Base-by-base conservation (phyloP, 169 alveolate species). In the Cryptosporidium tyzzeri region DNA sequence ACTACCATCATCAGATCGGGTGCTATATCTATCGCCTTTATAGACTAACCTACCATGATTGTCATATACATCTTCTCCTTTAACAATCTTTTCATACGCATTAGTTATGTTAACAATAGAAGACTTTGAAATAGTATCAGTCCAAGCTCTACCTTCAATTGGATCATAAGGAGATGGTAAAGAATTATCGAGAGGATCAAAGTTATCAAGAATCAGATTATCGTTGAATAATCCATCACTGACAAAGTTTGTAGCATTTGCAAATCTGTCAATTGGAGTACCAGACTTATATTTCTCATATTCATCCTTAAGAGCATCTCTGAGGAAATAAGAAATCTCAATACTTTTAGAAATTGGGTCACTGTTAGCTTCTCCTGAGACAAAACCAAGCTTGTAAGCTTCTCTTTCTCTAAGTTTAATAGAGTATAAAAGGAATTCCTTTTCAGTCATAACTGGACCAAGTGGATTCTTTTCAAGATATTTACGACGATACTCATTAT, bases 391-490 rank as follows among this genome's bases (percentile, higher is more conserved):
- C 18, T 6, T 16, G 18, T 9, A 4, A 26, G 89, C 75, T 23
- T 44, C 73, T 21, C 39, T 59, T 41, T 80, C 89, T n/a, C 73
- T 37, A 39, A 80, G 55, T 16, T 62, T 41, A 23, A 62, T 23
- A 14, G 69, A 62, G 14, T 26, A 44, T 8, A 65, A 26, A 2
- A 80, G 70, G 39, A 59, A 65, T 12, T 80, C 89, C 18, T 21
- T 59, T 37, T 80, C 89, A 2, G 89, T 80, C 75, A 62, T 65
- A 48, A 80, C 75, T 37, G 89, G 89, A 31, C 89, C 89, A 12
- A 80, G 53, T 23, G 89, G 89, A 62, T 80, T 80, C 74, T 31
- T 80, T 65, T 80, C 35, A 23, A 62, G 35, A 39, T 80, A 80
- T 23, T 80, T 65, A 14, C 48, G 53, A 12, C 62, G 71, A 50